Evolutionary conservation across 768 basidiomycete genomes (phyloP), one percentile per base, ranked within the genome.

Genomic region (Rhizopogon vesiculosus): DNA sequence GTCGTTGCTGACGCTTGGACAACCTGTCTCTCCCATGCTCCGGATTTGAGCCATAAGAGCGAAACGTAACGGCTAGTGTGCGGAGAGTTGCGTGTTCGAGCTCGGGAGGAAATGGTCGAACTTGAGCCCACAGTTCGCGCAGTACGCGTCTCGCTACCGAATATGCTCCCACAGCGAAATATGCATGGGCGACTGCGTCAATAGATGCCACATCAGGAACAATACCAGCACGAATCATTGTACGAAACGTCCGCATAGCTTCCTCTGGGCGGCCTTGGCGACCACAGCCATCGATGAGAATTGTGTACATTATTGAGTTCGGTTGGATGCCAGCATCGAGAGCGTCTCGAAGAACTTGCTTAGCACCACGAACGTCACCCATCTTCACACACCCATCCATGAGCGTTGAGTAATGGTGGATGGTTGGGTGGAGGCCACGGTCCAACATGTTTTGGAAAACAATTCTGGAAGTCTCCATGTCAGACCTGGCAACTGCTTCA

Each of bases 251-350:
- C 33, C 66, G 69, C 60, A 80, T 69, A 0, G 88, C 88, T 28
- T 70, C 65, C 3, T 72, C 70, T 5, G 87, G 81, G 33, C 82
- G 70, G 13, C 81, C 79, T 51, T 76, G 75, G n/a, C 82, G 80
- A 19, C 81, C 87, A 66, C 86, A 80, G 2, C 87, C 91, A 38
- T 77, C 74, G 61, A 94, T 85, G 57, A 94, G 77, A 58, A 86
- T 84, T 25, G 91, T 92, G 74, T 84, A 89, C 78, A 89, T 82
- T 44, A 85, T 78, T 18, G 81, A 76, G 60, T 85, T 83, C 19
- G 85, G 80, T 22, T 73, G 68, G 56, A 87, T 66, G 25, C 84
- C 82, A 5, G 77, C 74, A 41, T 72, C 69, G 41, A 66, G 62
- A 28, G 84, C 81, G 16, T 81, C 69, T 56, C 69, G 71, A 74